Evolutionary conservation across 2,329 filamentous ascomycete species (phyloP), one percentile per base, ranked within the genome.

Genomic region (Immersiporthe knoxdaviesiana): DNA sequence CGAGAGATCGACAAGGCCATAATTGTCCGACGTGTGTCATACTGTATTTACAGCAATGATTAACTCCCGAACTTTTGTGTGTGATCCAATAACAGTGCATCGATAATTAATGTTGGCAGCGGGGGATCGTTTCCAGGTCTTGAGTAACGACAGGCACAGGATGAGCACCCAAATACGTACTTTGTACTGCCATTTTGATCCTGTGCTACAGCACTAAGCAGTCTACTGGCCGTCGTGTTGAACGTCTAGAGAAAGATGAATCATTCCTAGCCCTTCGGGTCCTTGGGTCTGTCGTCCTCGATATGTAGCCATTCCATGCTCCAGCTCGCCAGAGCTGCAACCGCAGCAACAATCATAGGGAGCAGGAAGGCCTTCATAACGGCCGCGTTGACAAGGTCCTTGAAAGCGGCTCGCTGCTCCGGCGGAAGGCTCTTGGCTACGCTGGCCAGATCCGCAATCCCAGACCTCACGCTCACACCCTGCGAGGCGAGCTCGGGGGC

Each of bases 281-380:
- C 24, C 41, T 63, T 63, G 5, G 41, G 61, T n/a, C 61, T 44
- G 18, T 63, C 61, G 27, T 63, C 61, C 14, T 50, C 30, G 27
- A 63, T 63, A 32, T 63, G 61, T 21, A 63, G 61, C 61, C 61
- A 63, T 32, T 63, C 61, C 61, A 63, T 63, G 16, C 61, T 50
- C 61, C 61, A 63, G 61, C 61, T 63, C 14, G 61, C 39, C 24
- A 63, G 10, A 4, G 61, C 61, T 21, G 61, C 61, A 24, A 63
- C 24, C n/a, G 37, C 41, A 21, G 61, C 61, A 27, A 63, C 61
- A 16, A 63, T 35, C 37, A 47, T 47, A 11, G 61, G 61, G 24
- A 63, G 39, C 39, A 63, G 7, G 61, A 63, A 63, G 6, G 61
- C 61, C 12, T 41, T 44, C 61, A 63, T 18, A 8, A 63, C 61